Evolutionary conservation across 306 rosid genomes (phyloP).

Genomic region (Mimosa bimucronata): DNA sequence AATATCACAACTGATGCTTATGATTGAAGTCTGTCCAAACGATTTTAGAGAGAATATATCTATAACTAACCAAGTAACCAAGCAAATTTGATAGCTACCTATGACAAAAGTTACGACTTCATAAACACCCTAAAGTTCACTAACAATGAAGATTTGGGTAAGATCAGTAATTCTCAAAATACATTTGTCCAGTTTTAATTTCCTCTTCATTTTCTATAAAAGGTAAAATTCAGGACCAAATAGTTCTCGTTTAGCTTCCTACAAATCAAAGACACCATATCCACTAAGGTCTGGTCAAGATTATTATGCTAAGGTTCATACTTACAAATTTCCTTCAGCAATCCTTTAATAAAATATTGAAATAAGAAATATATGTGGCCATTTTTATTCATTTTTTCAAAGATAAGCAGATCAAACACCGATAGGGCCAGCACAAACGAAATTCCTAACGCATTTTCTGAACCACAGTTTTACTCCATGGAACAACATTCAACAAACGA

Average conservation of each 20-base stretch:
- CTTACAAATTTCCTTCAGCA: background rate
- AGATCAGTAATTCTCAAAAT: background rate
- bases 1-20: background rate
- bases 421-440: background rate
- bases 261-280: background rate
- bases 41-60: background rate
- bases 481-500: slow-evolving; percentile 9
- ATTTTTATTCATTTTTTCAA: background rate
- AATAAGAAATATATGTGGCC: background rate
- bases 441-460: background rate
- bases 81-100: background rate
- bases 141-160: background rate
- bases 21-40: background rate
- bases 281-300: background rate
- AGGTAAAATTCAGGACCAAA: background rate
- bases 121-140: background rate
- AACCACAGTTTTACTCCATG: background rate
- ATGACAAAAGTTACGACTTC: background rate
- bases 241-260: background rate
- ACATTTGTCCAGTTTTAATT: background rate
- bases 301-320: background rate
- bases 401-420: background rate
- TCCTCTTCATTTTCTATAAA: background rate
- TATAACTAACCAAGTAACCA: background rate
- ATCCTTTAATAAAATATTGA: background rate